phyloP scores from a whole-genome alignment of 805 yeast species.

The Candida maesae region DNA sequence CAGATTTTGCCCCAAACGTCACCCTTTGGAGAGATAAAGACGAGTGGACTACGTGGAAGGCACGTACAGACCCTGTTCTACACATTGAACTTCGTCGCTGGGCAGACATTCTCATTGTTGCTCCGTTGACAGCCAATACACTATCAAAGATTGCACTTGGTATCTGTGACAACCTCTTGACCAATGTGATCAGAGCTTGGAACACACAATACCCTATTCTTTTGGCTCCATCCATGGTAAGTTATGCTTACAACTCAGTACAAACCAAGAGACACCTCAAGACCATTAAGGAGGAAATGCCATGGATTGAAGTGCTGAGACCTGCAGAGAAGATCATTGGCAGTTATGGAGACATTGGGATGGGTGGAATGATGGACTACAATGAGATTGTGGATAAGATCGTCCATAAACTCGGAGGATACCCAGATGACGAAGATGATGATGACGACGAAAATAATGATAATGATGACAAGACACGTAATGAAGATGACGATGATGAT shows the following conservation, averaged over 20 bases:
- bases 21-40: constrained; percentile 91
- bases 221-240: constrained; percentile 94
- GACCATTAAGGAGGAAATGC: constrained; percentile 82
- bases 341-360: constrained; percentile 95
- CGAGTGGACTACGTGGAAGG: constrained; percentile 90
- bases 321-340: constrained; percentile 95
- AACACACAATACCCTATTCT: constrained; percentile 85
- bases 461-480: constrained; percentile 22
- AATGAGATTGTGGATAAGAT: constrained; percentile 87
- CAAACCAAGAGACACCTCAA: constrained; percentile 81
- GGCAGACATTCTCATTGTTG: constrained; percentile 91
- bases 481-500: constrained; percentile 15
- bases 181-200: constrained; percentile 94
- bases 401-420: constrained; percentile 64
- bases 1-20: constrained; percentile 53
- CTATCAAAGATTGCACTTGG: constrained; percentile 87
- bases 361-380: constrained; percentile 99
- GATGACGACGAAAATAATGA: constrained; percentile 47
- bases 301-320: constrained; percentile 88
- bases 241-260: constrained; percentile 85
- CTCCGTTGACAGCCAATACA: constrained; percentile 95
- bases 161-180: constrained; percentile 84
- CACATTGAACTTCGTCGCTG: constrained; percentile 94
- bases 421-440: constrained; percentile 53
- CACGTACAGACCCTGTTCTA: constrained; percentile 82